Percentiles rank a stretch among this genome's conserved stretches.
Conservation (phyloP, 768 basidiomycete genomes). For the Coprinopsis cinerea region DNA sequence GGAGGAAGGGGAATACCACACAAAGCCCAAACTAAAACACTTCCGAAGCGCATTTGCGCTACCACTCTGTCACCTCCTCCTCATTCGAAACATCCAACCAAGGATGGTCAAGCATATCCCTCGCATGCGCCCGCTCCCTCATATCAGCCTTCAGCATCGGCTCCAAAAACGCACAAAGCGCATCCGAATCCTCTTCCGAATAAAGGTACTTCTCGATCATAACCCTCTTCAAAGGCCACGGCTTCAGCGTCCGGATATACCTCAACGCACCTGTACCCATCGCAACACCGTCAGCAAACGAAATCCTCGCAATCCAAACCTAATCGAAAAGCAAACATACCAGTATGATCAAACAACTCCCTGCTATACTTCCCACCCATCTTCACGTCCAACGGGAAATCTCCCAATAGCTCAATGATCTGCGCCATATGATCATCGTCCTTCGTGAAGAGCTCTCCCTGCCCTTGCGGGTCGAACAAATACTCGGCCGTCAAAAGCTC, state of each 20-base stretch:
- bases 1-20: not conserved
- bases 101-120: conserved; percentile 65
- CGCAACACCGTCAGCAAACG: too few species aligned
- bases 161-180: conserved; percentile 60
- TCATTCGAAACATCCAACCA: conserved; percentile 53
- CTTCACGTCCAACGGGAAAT: conserved; percentile 66
- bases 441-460: conserved; percentile 77
- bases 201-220: conserved; percentile 88
- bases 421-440: conserved; percentile 97
- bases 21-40: not conserved
- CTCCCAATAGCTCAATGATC: conserved; percentile 86
- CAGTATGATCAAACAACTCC: conserved; percentile 76
- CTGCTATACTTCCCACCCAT: conserved; percentile 80
- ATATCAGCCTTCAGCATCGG: conserved; percentile 76
- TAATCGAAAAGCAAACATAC: too few species aligned
- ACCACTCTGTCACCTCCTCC: conserved; percentile 45
- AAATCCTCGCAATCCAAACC: too few species aligned
- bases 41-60: conserved; percentile 13
- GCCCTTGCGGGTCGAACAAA: conserved; percentile 84
- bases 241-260: conserved; percentile 69
- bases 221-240: conserved; percentile 78
- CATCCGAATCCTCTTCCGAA: conserved; percentile 47
- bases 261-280: conserved; percentile 66
- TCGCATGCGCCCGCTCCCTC: conserved; percentile 60
- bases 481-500: conserved; percentile 90